These are phyloP conservation scores for Pestalotiopsis sp. DNA, from an alignment of 2,329 filamentous ascomycete genomes.

Conservation along the genomic window DNA sequence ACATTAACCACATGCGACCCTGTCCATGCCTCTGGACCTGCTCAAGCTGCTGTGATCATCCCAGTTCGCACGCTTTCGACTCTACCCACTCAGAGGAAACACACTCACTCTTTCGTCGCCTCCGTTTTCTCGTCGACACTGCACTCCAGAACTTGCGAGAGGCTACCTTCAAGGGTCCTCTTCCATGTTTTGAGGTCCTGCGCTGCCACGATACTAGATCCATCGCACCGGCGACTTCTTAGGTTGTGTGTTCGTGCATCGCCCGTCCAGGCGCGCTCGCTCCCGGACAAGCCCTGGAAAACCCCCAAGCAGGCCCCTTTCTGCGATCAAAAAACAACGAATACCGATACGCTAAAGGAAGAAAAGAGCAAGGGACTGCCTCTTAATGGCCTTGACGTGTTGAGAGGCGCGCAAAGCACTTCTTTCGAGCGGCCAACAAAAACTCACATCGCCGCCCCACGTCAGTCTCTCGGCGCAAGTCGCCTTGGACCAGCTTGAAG, in stretches of 20 bases:
- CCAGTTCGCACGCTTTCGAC: not conserved
- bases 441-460: not conserved
- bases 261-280: not conserved
- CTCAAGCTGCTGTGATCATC: conserved; percentile 6
- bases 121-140: not conserved
- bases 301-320: not conserved
- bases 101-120: not conserved
- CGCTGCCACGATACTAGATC: not conserved
- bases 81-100: not conserved
- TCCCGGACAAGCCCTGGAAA: not conserved
- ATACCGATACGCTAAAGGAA: not conserved
- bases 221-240: not conserved
- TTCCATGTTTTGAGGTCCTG: not conserved
- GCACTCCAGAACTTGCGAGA: not conserved
- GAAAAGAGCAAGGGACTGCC: not conserved
- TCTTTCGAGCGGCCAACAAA: not conserved
- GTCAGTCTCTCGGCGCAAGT: not conserved
- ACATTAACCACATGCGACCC: not conserved
- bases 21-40: not conserved
- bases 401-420: not conserved
- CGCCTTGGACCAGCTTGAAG: not conserved
- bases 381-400: not conserved
- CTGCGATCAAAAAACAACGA: not conserved
- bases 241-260: not conserved
- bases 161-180: not conserved